phyloP scores from a whole-genome alignment of 106 monocot genomes.

The Chionographis japonica region DNA sequence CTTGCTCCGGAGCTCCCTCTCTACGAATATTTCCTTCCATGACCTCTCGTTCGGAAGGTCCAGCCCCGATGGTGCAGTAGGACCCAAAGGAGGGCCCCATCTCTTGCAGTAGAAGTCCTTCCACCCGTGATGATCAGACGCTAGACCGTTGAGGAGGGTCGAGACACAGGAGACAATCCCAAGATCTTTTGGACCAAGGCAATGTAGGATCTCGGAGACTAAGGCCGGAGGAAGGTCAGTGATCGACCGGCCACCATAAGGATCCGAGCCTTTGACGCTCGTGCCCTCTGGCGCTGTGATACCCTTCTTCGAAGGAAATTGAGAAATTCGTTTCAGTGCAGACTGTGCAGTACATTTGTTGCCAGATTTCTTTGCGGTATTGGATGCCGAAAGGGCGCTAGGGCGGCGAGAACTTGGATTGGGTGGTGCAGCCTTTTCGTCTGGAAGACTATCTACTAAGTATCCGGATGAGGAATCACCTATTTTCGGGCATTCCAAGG shows the following conservation, averaged over 20 bases:
- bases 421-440: not conserved
- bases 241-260: conserved; percentile 10
- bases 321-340: not conserved
- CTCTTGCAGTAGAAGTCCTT: conserved; percentile 24
- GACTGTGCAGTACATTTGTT: not conserved
- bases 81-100: conserved; percentile 20
- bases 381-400: not conserved
- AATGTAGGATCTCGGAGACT: conserved; percentile 26
- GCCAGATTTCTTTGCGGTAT: not conserved
- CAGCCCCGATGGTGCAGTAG: not conserved
- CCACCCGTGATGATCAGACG: conserved; percentile 24
- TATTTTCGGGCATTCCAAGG: conserved; percentile 6
- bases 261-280: not conserved
- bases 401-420: not conserved
- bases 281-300: not conserved
- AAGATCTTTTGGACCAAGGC: conserved; percentile 29
- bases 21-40: conserved; percentile 33
- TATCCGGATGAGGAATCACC: not conserved
- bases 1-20: conserved; percentile 27
- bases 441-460: not conserved
- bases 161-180: conserved; percentile 35
- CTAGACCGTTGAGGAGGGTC: conserved; percentile 18
- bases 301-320: not conserved
- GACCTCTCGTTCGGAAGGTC: conserved; percentile 1
- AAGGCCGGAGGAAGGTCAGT: conserved; percentile 29